Base-by-base conservation (phyloP, 2,329 filamentous ascomycete genomes). In the Colletotrichum spinosum region DNA sequence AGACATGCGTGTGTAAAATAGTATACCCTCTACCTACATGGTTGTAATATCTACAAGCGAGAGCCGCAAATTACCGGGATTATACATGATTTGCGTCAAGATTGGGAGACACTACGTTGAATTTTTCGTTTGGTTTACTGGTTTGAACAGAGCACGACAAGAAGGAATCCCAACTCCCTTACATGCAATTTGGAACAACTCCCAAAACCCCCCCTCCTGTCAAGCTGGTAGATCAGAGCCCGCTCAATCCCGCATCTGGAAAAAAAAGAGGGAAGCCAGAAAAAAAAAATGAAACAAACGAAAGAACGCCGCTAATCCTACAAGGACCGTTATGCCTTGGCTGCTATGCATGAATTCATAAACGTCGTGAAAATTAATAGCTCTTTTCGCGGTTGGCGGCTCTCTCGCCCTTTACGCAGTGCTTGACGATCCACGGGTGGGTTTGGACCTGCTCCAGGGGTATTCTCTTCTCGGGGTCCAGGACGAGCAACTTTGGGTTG, bases 381-480 rank as follows among this genome's bases (percentile, higher is more conserved):
- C 59, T 73, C 75, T 80, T 84, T 70, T 87, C 86, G 64, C 81
- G 82, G 74, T 82, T 85, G 42, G 80, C 71, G 6, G 81, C 82
- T 58, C 83, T 78, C 74, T 86, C 84, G n/a, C 84, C 84, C 79
- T 87, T 88, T 69, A 91, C 85, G 77, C 95, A 98, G 78, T 98
- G 93, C 84, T 97, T 98, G 71, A 97, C 77, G 73, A 99, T 97
- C 96, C 96, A 99, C 15, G 96, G 95, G 77, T 98, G 96, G 56
- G 86, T 85, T 77, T 95, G 90, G 42, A 98, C 91, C 65, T 97
- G 90, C 13, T 97, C 94, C 10, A 99, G 87, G 4, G 94, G 88
- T 71, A 99, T 92, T 69, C 96, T 86, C 84, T 97, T 97, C 74
- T 97, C 93, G 0, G 96, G 96, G 74, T 98, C 94, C 60, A 98